These are phyloP conservation scores for Solanum lignicaule DNA, from an alignment of 257 asterid species.

Conservation along the genomic window DNA sequence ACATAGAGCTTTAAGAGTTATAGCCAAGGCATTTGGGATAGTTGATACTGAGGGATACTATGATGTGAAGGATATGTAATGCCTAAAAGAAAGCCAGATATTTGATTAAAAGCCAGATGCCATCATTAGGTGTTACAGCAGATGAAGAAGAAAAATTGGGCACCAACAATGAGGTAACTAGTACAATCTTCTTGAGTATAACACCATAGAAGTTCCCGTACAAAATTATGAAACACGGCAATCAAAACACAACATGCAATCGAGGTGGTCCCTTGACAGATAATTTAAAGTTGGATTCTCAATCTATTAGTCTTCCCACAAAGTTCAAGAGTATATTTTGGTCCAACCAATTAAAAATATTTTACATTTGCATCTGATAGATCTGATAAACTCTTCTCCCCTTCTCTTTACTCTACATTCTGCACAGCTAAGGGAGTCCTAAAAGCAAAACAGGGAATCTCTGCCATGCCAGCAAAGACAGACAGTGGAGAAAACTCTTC, in stretches of 20 bases:
- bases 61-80: not conserved
- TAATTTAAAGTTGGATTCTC: not conserved
- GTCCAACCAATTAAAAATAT: not conserved
- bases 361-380: not conserved
- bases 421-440: not conserved
- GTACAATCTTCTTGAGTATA: not conserved
- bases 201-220: not conserved
- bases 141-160: not conserved
- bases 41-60: not conserved
- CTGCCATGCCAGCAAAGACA: not conserved
- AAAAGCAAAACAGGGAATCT: not conserved
- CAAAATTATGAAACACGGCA: not conserved
- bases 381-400: not conserved
- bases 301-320: not conserved
- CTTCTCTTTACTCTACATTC: not conserved
- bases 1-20: not conserved
- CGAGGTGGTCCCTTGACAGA: not conserved
- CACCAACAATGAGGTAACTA: not conserved
- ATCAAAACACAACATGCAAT: not conserved
- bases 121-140: not conserved
- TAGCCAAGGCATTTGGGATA: not conserved
- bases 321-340: not conserved
- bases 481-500: not conserved
- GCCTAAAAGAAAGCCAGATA: not conserved
- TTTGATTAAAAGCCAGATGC: not conserved